Evolutionary conservation across 257 asterid species (phyloP), one percentile per base, ranked within the genome.

Genomic region (Solanum sitiens): DNA sequence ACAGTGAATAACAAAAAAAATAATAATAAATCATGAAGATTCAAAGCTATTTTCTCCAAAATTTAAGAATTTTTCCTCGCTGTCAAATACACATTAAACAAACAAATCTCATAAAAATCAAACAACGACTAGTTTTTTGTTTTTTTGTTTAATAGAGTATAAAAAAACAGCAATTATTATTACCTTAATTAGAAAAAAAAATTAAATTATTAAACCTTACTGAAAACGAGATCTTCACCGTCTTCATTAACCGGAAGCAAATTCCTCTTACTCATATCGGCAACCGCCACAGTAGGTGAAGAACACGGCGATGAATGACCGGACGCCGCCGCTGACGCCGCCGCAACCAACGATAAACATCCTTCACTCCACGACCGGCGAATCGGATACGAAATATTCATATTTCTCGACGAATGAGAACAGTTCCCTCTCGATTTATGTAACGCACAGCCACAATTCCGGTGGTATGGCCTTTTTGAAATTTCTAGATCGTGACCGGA

Each of bases 291-390:
- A 56, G 65, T 20, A 30, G 96, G 89, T 16, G 96, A 87, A 87
- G 94, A 87, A 77, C 89, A 89, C 13, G 93, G 91, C 71, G 93
- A 93, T 10, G 85, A 45, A 80, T 47, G 42, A 6, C 68, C 68
- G 93, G 71, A 72, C 86, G 79, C 8, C 33, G 85, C 90, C 92
- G 92, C 89, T 4, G 71, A 72, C 86, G 79, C 8, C 33, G 85
- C 90, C 89, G 92, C 89, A 8, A 80, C 40, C 77, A 93, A 50
- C 6, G 94, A 85, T 44, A 95, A 87, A 3, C 90, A 90, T 2
- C 96, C 87, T 79, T 92, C 96, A 88, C 98, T 94, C 98, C 98
- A 94, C 20, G 96, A 85, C 45, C 96, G 88, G 59, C 93, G 79
- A 3, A 94, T 80, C 3, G 95, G 98, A 83, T 93, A 95, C 1